A percentile compares a stretch with the other conserved stretches of the same genome.
Evolutionary conservation across 148 eudicot genomes (phyloP).

Genomic region (Nyssa sinensis): DNA sequence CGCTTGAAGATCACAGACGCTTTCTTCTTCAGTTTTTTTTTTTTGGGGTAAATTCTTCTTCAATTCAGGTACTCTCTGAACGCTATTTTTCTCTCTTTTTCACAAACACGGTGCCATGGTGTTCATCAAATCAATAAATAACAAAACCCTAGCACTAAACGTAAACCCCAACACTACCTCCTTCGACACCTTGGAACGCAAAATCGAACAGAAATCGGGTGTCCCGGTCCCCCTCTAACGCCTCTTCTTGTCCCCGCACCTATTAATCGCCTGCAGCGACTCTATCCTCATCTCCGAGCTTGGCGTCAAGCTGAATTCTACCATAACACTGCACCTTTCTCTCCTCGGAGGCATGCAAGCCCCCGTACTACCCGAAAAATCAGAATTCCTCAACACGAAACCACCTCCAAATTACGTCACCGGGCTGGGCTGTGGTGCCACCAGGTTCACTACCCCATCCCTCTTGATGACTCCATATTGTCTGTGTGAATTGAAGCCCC

Average conservation of each 20-base stretch:
- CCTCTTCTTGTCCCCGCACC: constrained; percentile 46
- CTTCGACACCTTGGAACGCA: constrained; percentile 34
- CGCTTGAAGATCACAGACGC: too few relatives aligned
- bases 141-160: constrained; percentile 53
- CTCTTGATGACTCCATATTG: too few relatives aligned
- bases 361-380: constrained; percentile 54
- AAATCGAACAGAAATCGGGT: constrained; percentile 33
- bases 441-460: constrained; percentile 96
- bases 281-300: constrained; percentile 30
- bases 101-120: constrained; percentile 36
- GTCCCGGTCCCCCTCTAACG: constrained; percentile 49
- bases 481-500: too few relatives aligned
- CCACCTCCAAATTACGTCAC: constrained; percentile 92
- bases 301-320: constrained; percentile 47
- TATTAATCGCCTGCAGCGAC: constrained; percentile 28
- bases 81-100: not conserved
- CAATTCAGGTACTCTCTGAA: not conserved
- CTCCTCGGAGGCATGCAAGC: constrained; percentile 79
- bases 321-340: constrained; percentile 45
- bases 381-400: constrained; percentile 66
- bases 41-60: too few relatives aligned
- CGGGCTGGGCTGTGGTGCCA: constrained; percentile 95
- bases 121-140: constrained; percentile 39
- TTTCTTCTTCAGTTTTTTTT: too few relatives aligned
- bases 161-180: constrained; percentile 56